These are phyloP conservation scores for Talaromyces liani DNA, from an alignment of 495 filamentous ascomycete species.

Conservation along the genomic window DNA sequence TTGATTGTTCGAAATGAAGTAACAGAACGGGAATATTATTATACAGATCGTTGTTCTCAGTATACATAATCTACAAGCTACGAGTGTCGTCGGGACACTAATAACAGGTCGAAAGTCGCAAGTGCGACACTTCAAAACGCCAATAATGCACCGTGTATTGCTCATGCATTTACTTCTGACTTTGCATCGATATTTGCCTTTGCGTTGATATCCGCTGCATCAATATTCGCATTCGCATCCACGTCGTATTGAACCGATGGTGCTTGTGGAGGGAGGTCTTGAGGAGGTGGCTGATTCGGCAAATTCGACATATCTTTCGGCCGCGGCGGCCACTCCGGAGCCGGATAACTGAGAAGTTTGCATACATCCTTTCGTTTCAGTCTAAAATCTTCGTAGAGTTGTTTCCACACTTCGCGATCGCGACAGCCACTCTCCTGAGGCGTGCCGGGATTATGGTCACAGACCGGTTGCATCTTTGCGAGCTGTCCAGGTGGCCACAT, in stretches of 20 bases:
- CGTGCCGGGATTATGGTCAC: conserved; percentile 40
- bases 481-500: conserved; percentile 49
- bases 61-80: background rate
- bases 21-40: background rate
- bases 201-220: background rate
- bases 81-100: background rate
- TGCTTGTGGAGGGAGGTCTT: background rate
- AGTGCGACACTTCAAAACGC: background rate
- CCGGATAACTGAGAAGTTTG: conserved; percentile 40
- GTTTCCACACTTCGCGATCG: conserved; percentile 61
- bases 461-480: conserved; percentile 51
- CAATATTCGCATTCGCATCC: background rate
- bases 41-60: background rate
- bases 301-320: conserved; percentile 5
- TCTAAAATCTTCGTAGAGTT: conserved; percentile 63
- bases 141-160: background rate
- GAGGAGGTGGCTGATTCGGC: background rate
- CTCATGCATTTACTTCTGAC: background rate
- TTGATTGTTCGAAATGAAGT: background rate
- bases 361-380: conserved; percentile 49
- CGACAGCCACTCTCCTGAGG: conserved; percentile 47
- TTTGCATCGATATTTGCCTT: background rate
- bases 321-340: conserved; percentile 30
- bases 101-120: background rate
- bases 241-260: background rate